Conservation (phyloP, 305 asterid species). For the Ajuga reptans region DNA sequence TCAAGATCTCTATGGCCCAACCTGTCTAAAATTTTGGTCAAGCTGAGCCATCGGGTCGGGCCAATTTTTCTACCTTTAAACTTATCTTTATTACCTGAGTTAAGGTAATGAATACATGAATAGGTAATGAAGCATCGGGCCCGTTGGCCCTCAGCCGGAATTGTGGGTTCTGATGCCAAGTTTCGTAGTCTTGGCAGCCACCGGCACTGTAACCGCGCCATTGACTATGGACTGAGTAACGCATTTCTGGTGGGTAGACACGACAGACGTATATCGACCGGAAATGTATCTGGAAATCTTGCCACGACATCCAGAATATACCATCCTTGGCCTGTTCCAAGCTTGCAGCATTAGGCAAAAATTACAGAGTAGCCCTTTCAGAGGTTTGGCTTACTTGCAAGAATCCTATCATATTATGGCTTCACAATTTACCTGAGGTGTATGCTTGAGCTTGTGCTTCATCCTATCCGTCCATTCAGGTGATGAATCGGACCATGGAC, state of each 20-base stretch:
- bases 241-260: slow-evolving; percentile 98
- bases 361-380: no score
- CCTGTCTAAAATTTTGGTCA: no score
- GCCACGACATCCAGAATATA: slow-evolving; percentile 99
- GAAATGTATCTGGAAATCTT: slow-evolving; percentile 96
- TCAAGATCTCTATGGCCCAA: no score
- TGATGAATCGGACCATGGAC: slow-evolving; percentile 97
- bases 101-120: slow-evolving; percentile 88
- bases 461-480: slow-evolving; percentile 99
- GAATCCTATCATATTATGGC: not conserved
- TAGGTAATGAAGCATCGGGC: slow-evolving; percentile 87
- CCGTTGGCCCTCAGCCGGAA: slow-evolving; percentile 88
- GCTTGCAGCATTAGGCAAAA: slow-evolving; percentile 3
- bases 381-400: no score
- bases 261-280: slow-evolving; percentile 96
- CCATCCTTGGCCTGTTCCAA: slow-evolving; percentile 81
- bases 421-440: slow-evolving; percentile 52
- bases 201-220: slow-evolving; percentile 99
- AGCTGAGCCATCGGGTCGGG: no score
- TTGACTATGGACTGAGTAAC: slow-evolving; percentile 84
- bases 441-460: slow-evolving; percentile 94
- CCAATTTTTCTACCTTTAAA: no score
- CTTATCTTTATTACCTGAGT: slow-evolving; percentile 55
- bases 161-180: slow-evolving; percentile 99
- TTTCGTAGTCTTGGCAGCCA: slow-evolving; percentile 98